phyloP scores from a whole-genome alignment of 1,284 basidiomycete species.

The Trichosporon faecale region DNA sequence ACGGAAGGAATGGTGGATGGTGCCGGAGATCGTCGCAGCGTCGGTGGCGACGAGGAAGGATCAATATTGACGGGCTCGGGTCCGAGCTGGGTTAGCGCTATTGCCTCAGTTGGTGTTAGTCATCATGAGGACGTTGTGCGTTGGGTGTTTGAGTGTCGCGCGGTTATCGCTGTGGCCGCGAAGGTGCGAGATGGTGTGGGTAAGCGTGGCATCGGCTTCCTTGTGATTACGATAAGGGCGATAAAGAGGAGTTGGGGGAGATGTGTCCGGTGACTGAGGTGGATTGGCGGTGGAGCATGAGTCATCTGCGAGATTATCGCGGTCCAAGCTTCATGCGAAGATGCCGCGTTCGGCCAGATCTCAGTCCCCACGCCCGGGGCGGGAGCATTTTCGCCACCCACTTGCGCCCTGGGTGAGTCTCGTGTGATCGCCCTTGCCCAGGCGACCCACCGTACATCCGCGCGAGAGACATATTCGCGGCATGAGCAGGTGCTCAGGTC shows the following conservation, averaged over 20 bases:
- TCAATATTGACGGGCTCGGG: background rate
- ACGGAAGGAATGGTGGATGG: background rate
- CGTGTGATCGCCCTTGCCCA: background rate
- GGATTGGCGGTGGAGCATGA: background rate
- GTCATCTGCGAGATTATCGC: background rate
- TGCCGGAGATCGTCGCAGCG: background rate
- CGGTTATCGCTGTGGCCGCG: background rate
- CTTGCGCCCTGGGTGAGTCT: too few species aligned
- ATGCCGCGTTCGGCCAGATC: background rate
- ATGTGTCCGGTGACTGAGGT: background rate
- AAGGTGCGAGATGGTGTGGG: too few species aligned
- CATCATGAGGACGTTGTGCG: background rate
- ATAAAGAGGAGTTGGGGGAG: background rate
- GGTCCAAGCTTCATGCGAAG: background rate
- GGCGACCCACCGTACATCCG: too few species aligned
- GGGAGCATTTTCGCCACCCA: background rate
- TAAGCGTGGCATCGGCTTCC: background rate
- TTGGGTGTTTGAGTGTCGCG: background rate
- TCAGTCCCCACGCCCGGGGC: too few species aligned
- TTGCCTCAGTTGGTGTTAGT: background rate
- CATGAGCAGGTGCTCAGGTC: too few species aligned
- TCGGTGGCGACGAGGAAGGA: too few species aligned
- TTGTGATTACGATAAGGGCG: background rate
- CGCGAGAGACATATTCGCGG: too few species aligned
- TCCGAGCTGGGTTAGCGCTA: background rate